Evolutionary conservation across 495 filamentous ascomycete species (phyloP).

Genomic region (Chaetomium cochliodes): DNA sequence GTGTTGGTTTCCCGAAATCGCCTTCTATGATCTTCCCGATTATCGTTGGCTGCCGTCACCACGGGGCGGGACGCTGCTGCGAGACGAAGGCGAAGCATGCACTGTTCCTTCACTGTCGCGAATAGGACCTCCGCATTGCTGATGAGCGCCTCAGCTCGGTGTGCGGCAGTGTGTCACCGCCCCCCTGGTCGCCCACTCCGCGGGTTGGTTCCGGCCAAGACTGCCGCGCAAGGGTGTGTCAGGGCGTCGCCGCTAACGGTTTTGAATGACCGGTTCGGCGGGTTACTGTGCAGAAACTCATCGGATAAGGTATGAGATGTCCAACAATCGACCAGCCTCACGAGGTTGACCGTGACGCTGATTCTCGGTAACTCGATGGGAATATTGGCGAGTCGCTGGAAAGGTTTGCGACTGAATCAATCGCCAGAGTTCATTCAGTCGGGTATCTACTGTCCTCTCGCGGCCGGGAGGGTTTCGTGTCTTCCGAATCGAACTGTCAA

Average conservation of each 20-base stretch:
- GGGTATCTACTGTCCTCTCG: not conserved
- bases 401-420: not conserved
- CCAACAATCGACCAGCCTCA: conserved; percentile 1
- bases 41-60: not conserved
- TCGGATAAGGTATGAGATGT: conserved; percentile 2
- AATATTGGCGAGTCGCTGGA: not conserved
- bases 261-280: conserved; percentile 12
- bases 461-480: not conserved
- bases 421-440: not conserved
- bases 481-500: not conserved
- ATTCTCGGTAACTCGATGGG: not conserved
- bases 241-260: conserved; percentile 2
- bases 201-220: conserved; percentile 13
- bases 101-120: not conserved
- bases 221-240: conserved; percentile 13
- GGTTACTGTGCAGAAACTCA: no score
- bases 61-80: conserved; percentile 19
- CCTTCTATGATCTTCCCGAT: not conserved
- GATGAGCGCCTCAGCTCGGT: conserved; percentile 5
- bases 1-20: not conserved
- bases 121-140: conserved; percentile 1
- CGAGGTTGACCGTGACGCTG: not conserved
- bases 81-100: conserved; percentile 9
- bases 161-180: conserved; percentile 12
- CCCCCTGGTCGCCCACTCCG: conserved; percentile 8